Evolutionary conservation across 1,284 basidiomycete species (phyloP).

Genomic region (Veloboletus limbatus): DNA sequence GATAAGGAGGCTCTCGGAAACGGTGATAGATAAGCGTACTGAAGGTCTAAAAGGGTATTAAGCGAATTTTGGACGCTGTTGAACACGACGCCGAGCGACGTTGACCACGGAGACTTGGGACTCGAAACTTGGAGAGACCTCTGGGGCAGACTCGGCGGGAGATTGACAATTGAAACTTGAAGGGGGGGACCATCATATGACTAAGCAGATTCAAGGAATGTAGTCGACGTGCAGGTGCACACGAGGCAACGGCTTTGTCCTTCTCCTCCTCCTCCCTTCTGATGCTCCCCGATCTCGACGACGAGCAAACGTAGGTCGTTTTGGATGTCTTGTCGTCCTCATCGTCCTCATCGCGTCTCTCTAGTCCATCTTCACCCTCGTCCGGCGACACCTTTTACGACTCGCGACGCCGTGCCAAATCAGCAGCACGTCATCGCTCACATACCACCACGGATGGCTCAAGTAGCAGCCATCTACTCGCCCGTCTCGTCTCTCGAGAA

Average conservation of each 20-base stretch:
- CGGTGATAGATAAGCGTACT: slow-evolving; percentile 33
- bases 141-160: too few relatives aligned
- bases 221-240: slow-evolving; percentile 5
- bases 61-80: too few relatives aligned
- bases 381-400: slow-evolving; percentile 18
- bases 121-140: too few relatives aligned
- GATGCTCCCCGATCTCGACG: slow-evolving; percentile 29
- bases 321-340: too few relatives aligned
- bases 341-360: too few relatives aligned
- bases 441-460: slow-evolving; percentile 29
- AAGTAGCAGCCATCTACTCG: slow-evolving; percentile 33
- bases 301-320: slow-evolving; percentile 31
- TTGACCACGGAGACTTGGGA: too few relatives aligned
- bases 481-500: slow-evolving; percentile 39
- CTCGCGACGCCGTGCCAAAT: slow-evolving; percentile 24
- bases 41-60: slow-evolving; percentile 29
- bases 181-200: too few relatives aligned
- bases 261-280: slow-evolving; percentile 6
- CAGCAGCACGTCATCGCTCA: slow-evolving; percentile 27
- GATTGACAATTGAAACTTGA: too few relatives aligned
- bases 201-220: too few relatives aligned
- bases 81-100: too few relatives aligned
- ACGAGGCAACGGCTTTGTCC: neutral
- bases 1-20: slow-evolving; percentile 29
- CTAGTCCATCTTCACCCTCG: slow-evolving; percentile 26